Percentiles rank a stretch among this genome's conserved stretches.
phyloP scores from a whole-genome alignment of 345 rosid species.

The Physaria fendleri region DNA sequence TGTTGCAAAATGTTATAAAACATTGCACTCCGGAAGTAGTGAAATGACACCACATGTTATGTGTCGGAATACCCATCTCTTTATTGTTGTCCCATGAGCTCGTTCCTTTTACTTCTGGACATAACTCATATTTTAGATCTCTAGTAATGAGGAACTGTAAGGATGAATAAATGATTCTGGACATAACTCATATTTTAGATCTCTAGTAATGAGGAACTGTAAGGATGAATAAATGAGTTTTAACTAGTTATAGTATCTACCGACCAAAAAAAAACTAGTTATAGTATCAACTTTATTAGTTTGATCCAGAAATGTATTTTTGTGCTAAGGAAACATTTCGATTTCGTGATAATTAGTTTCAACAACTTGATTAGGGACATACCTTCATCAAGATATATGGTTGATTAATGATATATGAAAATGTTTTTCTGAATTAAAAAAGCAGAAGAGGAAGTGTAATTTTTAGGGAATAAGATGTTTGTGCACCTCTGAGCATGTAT shows the following conservation, averaged over 20 bases:
- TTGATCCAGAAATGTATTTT: too few relatives aligned
- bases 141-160: background rate
- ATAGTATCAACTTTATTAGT: background rate
- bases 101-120: conserved; percentile 4
- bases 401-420: background rate
- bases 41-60: conserved; percentile 32
- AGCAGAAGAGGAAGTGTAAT: conserved; percentile 19
- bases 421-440: conserved; percentile 4
- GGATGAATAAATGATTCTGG: background rate
- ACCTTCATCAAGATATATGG: background rate
- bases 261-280: too few relatives aligned
- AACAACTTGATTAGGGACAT: background rate
- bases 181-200: too few relatives aligned
- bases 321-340: too few relatives aligned
- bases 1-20: background rate
- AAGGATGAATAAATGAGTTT: background rate
- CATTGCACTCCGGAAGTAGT: conserved; percentile 25
- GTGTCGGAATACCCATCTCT: conserved; percentile 29
- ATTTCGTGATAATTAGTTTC: background rate
- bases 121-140: conserved; percentile 13
- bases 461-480: background rate
- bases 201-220: background rate
- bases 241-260: too few relatives aligned
- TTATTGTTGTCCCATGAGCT: conserved; percentile 22
- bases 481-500: background rate